phyloP scores from a whole-genome alignment of 768 basidiomycete genomes.

The Podaxis sp. region DNA sequence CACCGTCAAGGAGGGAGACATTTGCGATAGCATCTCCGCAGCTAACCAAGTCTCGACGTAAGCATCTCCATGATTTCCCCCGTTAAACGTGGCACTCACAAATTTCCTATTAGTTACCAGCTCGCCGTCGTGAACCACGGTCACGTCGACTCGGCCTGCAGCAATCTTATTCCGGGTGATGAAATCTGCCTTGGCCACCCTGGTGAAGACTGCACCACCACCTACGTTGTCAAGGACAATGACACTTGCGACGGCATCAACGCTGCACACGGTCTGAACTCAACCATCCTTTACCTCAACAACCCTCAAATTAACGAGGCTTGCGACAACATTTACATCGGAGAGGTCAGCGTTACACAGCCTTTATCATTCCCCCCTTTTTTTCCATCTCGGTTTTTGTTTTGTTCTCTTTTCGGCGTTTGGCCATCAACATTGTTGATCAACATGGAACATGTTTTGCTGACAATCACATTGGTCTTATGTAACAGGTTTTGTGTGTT shows the following conservation, averaged over 20 bases:
- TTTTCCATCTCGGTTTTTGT: background rate
- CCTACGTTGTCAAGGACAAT: slow-evolving; percentile 51
- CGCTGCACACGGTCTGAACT: slow-evolving; percentile 39
- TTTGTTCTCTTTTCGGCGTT: background rate
- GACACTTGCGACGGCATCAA: slow-evolving; percentile 62
- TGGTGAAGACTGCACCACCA: slow-evolving; percentile 60
- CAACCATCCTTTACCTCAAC: slow-evolving; percentile 56
- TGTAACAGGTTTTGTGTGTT: slow-evolving; percentile 52
- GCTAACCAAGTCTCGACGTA: slow-evolving; percentile 62
- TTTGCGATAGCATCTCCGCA: slow-evolving; percentile 68
- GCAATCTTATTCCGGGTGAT: slow-evolving; percentile 52
- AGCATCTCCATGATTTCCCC: slow-evolving; percentile 20
- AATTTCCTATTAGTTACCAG: slow-evolving; percentile 54
- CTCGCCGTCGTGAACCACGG: slow-evolving; percentile 60
- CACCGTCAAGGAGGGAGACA: slow-evolving; percentile 55
- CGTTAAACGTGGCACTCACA: background rate
- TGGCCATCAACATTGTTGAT: background rate
- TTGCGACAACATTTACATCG: slow-evolving; percentile 70
- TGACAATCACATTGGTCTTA: background rate
- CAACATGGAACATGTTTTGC: background rate
- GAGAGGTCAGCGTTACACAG: slow-evolving; percentile 51
- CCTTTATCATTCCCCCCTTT: background rate
- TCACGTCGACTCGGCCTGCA: slow-evolving; percentile 50
- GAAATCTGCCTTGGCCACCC: slow-evolving; percentile 59
- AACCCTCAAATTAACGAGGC: slow-evolving; percentile 67